Evolutionary conservation across 176 grass and related monocot species (phyloP), one percentile per base, ranked within the genome.

Genomic region (Eleusine coracana): DNA sequence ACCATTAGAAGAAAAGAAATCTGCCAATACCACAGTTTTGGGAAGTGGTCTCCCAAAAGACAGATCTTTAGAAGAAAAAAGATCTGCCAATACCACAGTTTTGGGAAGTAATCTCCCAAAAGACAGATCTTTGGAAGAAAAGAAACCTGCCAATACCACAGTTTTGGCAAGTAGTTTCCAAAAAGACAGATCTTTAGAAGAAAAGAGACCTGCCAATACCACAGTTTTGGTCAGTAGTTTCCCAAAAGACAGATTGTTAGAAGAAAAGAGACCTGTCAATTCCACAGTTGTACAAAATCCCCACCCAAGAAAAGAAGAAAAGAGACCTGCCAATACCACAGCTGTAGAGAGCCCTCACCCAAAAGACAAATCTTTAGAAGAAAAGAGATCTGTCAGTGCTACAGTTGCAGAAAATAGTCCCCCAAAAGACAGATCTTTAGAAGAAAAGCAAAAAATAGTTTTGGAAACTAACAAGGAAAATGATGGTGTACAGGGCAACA

Each of bases 1-100:
- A 81, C 80, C 80, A 37, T 82, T 63, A 37, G 87, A 91, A 87
- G 88, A 84, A 66, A 89, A 79, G 28, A 34, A 28, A 68, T 44
- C 61, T 76, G 17, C 20, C 54, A 83, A 86, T 41, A 81, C 70
- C n/a, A 92, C 83, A 73, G 59, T 48, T 62, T 20, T 42, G 68
- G 78, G 58, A 74, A 86, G 14, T 45, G 87, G 25, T 52, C 13
- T 65, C 4, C 61, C 75, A 37, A 71, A 83, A 71, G 73, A 37
- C 14, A 80, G 55, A 84, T 86, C 80, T 37, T 82, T 63, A 28
- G 87, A 91, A 89, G 89, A 84, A 70, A 89, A 80, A 18, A 44
- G 25, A 66, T 25, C 66, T 75, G 20, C 17, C 41, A 82, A 85
- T 45, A 76, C 68, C 34, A 92, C 82, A 71, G 64, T 44, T 66